Evolutionary conservation across 2,329 filamentous ascomycete species (phyloP), one percentile per base, ranked within the genome.

Genomic region (Talaromyces sp.): DNA sequence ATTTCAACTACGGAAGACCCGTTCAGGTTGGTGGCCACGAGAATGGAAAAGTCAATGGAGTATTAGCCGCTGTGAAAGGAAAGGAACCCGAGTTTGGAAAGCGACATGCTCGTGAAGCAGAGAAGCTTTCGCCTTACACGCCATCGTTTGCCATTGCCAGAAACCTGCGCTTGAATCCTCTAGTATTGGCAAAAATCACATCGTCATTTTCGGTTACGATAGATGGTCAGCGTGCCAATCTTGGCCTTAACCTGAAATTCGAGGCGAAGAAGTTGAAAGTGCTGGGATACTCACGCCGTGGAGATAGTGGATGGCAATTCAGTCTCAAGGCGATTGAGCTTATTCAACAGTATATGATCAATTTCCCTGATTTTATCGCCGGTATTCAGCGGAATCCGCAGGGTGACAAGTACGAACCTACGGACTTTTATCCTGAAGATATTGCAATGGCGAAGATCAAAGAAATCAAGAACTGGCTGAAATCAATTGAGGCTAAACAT

Each of bases 221-320:
- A 4, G 91, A 91, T 60, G 91, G 90, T 27, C 81, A 92, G 61
- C 89, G 90, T 68, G 83, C 96, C 64, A 99, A 99, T 69, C 80
- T 99, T 26, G 95, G 95, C 0, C 81, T 99, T 63, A 99, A 99
- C 70, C 82, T 99, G 66, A 99, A 99, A 74, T 99, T 99, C 62
- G 95, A 99, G 73, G 91, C 86, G 2, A 93, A 91, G 77, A 96
- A 97, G 76, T 84, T 93, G 67, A 99, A 99, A 78, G 95, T 99
- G 7, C 79, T 99, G 32, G 95, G 95, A 0, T 99, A 97, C 75
- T 96, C 93, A 26, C 89, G 92, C 68, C 95, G 95, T 71, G 88
- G 87, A 4, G 81, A 86, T 13, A 89, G 86, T 29, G 95, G 96
- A 6, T 99, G 96, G 96, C 95, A 99, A 75, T 99, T 96, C 73